A percentile compares a stretch with the other conserved stretches of the same genome.
Evolutionary conservation across 2,329 filamentous ascomycete species (phyloP).

Genomic region (Paradendryphiella salina): DNA sequence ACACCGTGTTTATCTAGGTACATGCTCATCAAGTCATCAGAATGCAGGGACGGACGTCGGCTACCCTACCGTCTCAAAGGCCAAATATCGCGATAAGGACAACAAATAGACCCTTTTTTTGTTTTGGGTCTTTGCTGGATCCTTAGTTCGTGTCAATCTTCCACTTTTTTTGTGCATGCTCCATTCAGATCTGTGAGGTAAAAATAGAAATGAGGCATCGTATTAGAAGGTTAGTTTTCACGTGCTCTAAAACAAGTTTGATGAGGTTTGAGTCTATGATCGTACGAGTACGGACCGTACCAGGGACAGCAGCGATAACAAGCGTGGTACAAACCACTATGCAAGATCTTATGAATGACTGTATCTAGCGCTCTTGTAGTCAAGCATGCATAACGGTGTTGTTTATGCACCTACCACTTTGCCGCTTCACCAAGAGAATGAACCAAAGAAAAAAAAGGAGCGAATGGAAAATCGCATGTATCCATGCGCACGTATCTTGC

Average conservation of each 20-base stretch:
- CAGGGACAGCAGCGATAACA: background rate
- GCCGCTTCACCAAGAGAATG: background rate
- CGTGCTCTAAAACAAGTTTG: no score
- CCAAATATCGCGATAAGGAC: background rate
- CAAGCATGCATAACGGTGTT: conserved; percentile 1
- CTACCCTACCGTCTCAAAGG: background rate
- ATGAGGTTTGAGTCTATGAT: background rate
- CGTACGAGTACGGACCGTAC: background rate
- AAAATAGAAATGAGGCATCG: no score
- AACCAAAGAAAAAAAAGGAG: background rate
- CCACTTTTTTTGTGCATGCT: no score
- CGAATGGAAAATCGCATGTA: background rate
- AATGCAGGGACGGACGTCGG: background rate
- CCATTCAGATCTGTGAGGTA: no score
- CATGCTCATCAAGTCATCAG: background rate
- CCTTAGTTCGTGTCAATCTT: background rate
- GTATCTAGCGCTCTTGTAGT: background rate
- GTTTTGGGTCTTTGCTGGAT: background rate
- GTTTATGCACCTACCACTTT: background rate
- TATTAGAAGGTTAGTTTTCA: no score
- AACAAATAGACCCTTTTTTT: background rate
- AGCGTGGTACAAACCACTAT: background rate
- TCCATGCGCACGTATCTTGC: background rate
- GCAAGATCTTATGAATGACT: background rate
- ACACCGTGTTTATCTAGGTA: background rate